These are phyloP conservation scores for Breynia disticha DNA, from an alignment of 441 rosid genomes.

Conservation along the genomic window DNA sequence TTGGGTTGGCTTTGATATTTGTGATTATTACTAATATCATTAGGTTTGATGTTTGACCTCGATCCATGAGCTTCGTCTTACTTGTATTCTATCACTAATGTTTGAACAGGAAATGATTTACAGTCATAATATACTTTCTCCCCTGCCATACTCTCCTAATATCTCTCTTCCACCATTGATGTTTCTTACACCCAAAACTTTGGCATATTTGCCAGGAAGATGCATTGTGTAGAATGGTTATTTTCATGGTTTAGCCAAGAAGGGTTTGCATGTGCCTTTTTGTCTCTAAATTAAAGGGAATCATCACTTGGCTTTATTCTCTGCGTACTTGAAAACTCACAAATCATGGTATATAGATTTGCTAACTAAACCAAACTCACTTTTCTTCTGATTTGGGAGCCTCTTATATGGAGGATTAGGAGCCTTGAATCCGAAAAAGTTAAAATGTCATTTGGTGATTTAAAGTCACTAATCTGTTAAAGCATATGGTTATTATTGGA, in stretches of 20 bases:
- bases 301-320: conserved; percentile 33
- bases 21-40: conserved; percentile 1
- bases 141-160: not conserved
- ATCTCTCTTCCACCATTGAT: not conserved
- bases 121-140: no score
- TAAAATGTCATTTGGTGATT: no score
- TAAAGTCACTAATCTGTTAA: no score
- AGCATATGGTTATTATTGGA: no score
- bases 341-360: no score
- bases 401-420: no score
- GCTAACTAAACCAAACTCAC: no score
- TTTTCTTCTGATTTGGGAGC: no score
- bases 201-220: not conserved
- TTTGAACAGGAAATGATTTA: no score
- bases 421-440: no score
- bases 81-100: not conserved
- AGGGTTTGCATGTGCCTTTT: conserved; percentile 36
- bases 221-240: not conserved
- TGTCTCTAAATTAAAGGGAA: conserved; percentile 23
- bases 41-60: conserved; percentile 30
- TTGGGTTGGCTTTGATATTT: not conserved
- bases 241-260: conserved; percentile 6
- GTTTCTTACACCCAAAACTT: not conserved
- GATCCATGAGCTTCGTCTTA: conserved; percentile 17
- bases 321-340: no score